These are phyloP conservation scores for Cairneyella variabilis DNA, from an alignment of 495 filamentous ascomycete genomes.

Conservation along the genomic window DNA sequence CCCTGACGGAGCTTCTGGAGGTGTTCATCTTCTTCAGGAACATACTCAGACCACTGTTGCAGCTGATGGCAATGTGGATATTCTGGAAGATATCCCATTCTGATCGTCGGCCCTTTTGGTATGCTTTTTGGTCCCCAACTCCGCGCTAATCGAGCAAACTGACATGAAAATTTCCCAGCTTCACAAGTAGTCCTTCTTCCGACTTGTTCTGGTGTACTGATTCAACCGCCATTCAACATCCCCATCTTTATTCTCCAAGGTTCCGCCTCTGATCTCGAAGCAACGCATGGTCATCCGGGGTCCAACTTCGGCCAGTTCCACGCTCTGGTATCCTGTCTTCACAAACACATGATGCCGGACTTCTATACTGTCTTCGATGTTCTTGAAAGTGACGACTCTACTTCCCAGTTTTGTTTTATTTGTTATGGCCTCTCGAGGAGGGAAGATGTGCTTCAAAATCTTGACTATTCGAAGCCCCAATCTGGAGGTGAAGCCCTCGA, in stretches of 20 bases:
- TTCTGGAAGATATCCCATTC: conserved; percentile 11
- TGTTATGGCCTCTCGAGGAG: conserved; percentile 71
- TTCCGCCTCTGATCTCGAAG: conserved; percentile 92
- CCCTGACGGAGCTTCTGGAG: background rate
- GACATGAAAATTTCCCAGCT: conserved; percentile 2
- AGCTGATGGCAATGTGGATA: conserved; percentile 11
- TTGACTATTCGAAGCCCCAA: conserved; percentile 84
- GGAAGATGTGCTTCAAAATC: conserved; percentile 92
- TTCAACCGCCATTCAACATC: conserved; percentile 94
- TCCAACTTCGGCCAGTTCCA: conserved; percentile 92
- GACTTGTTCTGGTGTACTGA: conserved; percentile 87
- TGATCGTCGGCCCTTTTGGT: conserved; percentile 14
- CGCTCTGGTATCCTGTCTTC: conserved; percentile 77
- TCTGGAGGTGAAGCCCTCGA: conserved; percentile 84
- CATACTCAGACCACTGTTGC: background rate
- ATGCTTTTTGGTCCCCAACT: conserved; percentile 20
- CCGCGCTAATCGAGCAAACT: conserved; percentile 25
- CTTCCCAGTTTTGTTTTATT: conserved; percentile 71
- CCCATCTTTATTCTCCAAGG: conserved; percentile 91
- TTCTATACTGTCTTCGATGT: conserved; percentile 92
- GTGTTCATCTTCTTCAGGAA: background rate
- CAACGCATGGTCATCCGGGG: conserved; percentile 94
- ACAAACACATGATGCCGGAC: conserved; percentile 81
- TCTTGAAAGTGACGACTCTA: conserved; percentile 89
- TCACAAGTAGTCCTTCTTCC: conserved; percentile 92